A percentile compares a stretch with the other conserved stretches of the same genome.
phyloP scores from a whole-genome alignment of 345 rosid species.

The Camelina sativa region DNA sequence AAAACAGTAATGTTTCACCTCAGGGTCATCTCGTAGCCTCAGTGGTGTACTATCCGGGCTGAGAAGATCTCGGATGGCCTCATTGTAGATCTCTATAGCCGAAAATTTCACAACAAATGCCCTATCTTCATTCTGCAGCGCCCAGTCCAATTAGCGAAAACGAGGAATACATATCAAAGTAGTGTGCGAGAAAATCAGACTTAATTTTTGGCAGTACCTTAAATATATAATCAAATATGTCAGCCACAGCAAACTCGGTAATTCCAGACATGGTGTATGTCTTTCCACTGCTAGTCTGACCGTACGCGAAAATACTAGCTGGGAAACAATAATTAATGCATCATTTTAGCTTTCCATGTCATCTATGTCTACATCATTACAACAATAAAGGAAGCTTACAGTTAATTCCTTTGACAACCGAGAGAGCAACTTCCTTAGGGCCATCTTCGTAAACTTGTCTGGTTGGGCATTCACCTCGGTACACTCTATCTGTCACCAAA shows the following conservation, averaged over 20 bases:
- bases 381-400: constrained; percentile 57
- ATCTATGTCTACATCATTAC: neutral
- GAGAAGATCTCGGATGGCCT: constrained; percentile 89
- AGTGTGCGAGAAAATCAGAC: constrained; percentile 8
- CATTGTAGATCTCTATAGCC: constrained; percentile 97
- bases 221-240: constrained; percentile 82
- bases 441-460: constrained; percentile 85
- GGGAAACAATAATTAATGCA: constrained; percentile 33
- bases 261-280: constrained; percentile 97
- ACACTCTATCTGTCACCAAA: constrained; percentile 77
- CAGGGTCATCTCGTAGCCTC: constrained; percentile 92
- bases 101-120: constrained; percentile 91
- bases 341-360: constrained; percentile 3
- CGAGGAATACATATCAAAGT: constrained; percentile 24
- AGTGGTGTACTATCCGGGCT: constrained; percentile 70
- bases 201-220: constrained; percentile 55
- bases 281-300: constrained; percentile 99
- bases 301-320: constrained; percentile 98
- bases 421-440: constrained; percentile 83
- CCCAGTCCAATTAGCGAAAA: constrained; percentile 28
- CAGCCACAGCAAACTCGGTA: constrained; percentile 83
- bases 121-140: constrained; percentile 85
- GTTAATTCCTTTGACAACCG: constrained; percentile 87
- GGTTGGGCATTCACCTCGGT: constrained; percentile 81
- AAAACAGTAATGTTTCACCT: constrained; percentile 54